These are phyloP conservation scores for Eucalyptus globulus DNA, from an alignment of 345 rosid genomes.

Conservation along the genomic window DNA sequence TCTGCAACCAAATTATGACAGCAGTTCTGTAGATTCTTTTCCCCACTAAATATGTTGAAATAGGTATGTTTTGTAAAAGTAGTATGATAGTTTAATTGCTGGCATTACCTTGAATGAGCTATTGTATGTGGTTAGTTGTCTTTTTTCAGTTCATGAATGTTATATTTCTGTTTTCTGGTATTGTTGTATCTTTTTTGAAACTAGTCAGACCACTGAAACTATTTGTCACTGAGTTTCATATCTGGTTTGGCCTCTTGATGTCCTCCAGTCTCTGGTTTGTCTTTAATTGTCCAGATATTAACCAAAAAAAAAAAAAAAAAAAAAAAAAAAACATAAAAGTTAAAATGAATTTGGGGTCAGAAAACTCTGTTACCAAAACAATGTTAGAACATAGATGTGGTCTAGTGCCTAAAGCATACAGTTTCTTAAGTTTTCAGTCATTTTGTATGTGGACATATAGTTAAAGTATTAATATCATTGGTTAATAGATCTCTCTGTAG, in stretches of 20 bases:
- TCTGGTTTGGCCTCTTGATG: background rate
- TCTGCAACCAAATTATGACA: background rate
- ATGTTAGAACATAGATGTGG: background rate
- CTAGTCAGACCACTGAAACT: background rate
- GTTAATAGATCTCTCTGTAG: background rate
- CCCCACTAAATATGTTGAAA: background rate
- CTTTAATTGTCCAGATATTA: background rate
- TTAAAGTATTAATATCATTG: background rate
- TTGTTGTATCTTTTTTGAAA: background rate
- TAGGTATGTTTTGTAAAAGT: background rate
- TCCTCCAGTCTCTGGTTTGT: background rate
- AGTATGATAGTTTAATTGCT: background rate
- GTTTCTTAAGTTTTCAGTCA: background rate
- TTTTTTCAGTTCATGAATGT: background rate
- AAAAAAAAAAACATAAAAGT: background rate
- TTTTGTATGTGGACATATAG: background rate
- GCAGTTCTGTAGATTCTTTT: background rate
- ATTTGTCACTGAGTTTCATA: background rate
- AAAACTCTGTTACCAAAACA: background rate
- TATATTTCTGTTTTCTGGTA: background rate
- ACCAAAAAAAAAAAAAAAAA: too few relatives aligned
- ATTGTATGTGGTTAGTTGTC: background rate
- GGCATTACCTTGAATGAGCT: background rate
- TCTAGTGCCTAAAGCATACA: background rate
- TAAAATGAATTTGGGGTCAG: background rate